These are phyloP conservation scores for Neurospora hispaniola DNA, from an alignment of 495 filamentous ascomycete species.

Conservation along the genomic window DNA sequence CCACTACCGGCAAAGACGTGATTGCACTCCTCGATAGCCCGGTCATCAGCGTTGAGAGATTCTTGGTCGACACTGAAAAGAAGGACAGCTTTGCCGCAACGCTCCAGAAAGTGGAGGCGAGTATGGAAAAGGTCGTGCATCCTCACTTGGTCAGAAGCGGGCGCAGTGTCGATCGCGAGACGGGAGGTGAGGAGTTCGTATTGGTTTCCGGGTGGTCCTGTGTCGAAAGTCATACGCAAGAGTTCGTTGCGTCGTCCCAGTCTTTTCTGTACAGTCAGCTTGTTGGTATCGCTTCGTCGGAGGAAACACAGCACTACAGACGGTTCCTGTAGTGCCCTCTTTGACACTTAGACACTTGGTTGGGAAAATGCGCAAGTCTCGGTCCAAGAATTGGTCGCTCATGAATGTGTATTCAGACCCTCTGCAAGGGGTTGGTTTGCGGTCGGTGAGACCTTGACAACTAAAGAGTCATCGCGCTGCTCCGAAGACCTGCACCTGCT, in stretches of 20 bases:
- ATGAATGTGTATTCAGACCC: background rate
- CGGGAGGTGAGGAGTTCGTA: conserved; percentile 43
- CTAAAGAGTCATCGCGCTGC: background rate
- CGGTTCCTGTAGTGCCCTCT: conserved; percentile 16
- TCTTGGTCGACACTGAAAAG: conserved; percentile 31
- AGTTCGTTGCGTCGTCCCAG: conserved; percentile 27
- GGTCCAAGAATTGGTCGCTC: background rate
- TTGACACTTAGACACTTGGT: background rate
- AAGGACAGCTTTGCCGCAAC: conserved; percentile 32
- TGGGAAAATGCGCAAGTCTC: background rate
- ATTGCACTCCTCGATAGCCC: conserved; percentile 29
- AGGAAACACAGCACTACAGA: conserved; percentile 37
- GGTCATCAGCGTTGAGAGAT: conserved; percentile 32
- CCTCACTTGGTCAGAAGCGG: conserved; percentile 30
- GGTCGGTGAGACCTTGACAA: background rate
- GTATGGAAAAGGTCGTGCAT: conserved; percentile 31
- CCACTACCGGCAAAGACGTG: conserved; percentile 7
- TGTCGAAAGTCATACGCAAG: conserved; percentile 32
- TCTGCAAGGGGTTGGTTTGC: background rate
- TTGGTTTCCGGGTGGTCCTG: conserved; percentile 41
- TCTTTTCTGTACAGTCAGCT: conserved; percentile 30
- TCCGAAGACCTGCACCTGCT: background rate
- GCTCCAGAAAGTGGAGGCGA: conserved; percentile 27
- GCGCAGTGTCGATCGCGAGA: conserved; percentile 31
- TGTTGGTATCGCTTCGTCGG: conserved; percentile 18